Base-by-base conservation (phyloP, 306 rosid species). In the Acacia confusa region DNA sequence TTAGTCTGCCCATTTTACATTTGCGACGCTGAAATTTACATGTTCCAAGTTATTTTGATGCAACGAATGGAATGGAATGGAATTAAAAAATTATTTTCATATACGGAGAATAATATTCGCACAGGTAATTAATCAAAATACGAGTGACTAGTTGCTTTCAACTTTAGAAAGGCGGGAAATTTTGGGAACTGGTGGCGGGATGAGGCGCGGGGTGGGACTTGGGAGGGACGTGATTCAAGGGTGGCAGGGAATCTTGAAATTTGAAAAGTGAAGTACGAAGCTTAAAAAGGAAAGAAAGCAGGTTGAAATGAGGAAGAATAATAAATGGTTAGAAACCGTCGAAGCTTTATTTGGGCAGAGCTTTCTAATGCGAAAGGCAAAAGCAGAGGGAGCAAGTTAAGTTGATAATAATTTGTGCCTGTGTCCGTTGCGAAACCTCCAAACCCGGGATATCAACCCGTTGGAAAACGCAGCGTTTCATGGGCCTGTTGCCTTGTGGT, bases 221-320 rank as follows among this genome's bases (percentile, higher is more conserved):
- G n/a, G n/a, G 57, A 50, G 17, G 3, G 45, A 5, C 27, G 36
- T 9, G 60, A 57, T 28, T 52, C 48, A 9, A 63, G 2, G 7
- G 24, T 2, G 6, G 48, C 3, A 20, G 25, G 75, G 75, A 61
- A 53, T 78, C 78, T 82, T 36, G 52, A 78, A 83, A 83, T 65
- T 78, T 66, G 72, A 83, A 65, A 34, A 53, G 63, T 44, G 50
- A 45, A 22, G 67, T 32, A 1, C 15, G 84, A 74, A 30, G 15
- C 78, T 20, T 17, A 38, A 34, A 38, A 57, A 55, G 0, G 11
- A 2, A 20, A 53, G 12, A 0, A 7, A 20, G 60, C 12, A 24
- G 45, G 43, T 2, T 17, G 63, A 38, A 10, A 36, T 14, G 43
- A 22, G 22, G 48, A 47, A 47, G 78, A 74, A n/a, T n/a, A n/a